Base-by-base conservation (phyloP, 495 filamentous ascomycete genomes). In the Xylaria flabelliformis region DNA sequence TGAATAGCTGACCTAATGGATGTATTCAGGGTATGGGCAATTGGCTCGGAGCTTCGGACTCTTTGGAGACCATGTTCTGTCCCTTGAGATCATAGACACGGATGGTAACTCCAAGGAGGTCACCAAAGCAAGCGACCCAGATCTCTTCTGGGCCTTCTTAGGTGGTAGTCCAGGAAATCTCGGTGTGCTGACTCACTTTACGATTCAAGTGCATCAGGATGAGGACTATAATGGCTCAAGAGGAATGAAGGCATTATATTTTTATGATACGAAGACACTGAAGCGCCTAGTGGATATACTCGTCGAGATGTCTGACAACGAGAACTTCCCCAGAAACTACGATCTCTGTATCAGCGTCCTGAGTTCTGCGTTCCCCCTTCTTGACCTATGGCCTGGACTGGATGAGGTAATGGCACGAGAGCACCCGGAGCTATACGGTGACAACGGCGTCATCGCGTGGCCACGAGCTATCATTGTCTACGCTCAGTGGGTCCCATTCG, bases 81-180 rank as follows among this genome's bases (percentile, higher is more conserved):
- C 74, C 9, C 74, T 85, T 46, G 78, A 81, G 61, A 80, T 84
- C 44, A 67, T 85, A 0, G 78, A 85, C 65, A 80, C 79, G 51
- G 71, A 81, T 24, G 83, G 81, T 0, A 76, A 80, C 32, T 61
- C 76, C 53, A 78, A 80, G 41, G 81, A 81, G 42, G 53, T 85
- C 50, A 81, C 81, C n/a, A 83, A 77, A 50, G 66, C 61, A 0
- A 80, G 24, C 24, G 74, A 83, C 61, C 72, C 78, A 0, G 83
- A 85, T 29, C 75, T 83, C 15, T 85, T 84, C 74, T 78, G 77
- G 75, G 82, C 80, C 17, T 76, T 83, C 53, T 67, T 83, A 15
- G 83, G 83, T 26, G 83, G 83, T 12, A 85, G 83, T 69, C 83
- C 82, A 1, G 83, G 83, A 10, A 84, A 84, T 53, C 73, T 85